Conservation (phyloP, 768 basidiomycete genomes). For the Calocybe gangraenosa region DNA sequence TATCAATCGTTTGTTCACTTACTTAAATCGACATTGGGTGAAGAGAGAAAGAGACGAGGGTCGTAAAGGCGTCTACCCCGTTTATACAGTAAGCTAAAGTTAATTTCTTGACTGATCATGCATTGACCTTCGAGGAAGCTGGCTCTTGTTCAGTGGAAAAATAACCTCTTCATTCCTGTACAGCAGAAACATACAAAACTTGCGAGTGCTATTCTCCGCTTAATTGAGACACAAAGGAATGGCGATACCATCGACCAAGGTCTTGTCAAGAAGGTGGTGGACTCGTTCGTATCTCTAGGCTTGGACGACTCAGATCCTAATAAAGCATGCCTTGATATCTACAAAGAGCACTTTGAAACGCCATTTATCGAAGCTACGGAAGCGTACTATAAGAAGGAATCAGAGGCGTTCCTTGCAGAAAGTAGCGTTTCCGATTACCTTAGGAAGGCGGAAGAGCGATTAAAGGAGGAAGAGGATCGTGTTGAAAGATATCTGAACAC, state of each 20-base stretch:
- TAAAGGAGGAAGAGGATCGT: constrained; percentile 92
- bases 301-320: constrained; percentile 90
- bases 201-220: constrained; percentile 78
- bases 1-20: constrained; percentile 95
- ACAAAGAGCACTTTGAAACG: constrained; percentile 84
- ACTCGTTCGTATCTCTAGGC: constrained; percentile 92
- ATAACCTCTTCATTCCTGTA: constrained; percentile 84
- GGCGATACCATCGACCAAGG: constrained; percentile 93
- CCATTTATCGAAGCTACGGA: constrained; percentile 90
- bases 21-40: constrained; percentile 99
- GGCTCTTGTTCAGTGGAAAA: constrained; percentile 94
- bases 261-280: constrained; percentile 90
- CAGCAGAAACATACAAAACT: constrained; percentile 80
- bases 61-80: constrained; percentile 88
- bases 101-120: neutral
- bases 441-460: constrained; percentile 88
- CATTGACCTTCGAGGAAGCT: constrained; percentile 47
- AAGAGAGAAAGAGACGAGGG: constrained; percentile 98
- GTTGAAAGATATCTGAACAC: constrained; percentile 93
- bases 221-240: constrained; percentile 92
- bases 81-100: constrained; percentile 76
- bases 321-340: constrained; percentile 90
- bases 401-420: constrained; percentile 81
- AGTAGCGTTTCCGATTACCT: constrained; percentile 93
- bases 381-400: constrained; percentile 89